These are phyloP conservation scores for Aspergillus ochraceoroseus DNA, from an alignment of 2,329 filamentous ascomycete genomes.

Conservation along the genomic window DNA sequence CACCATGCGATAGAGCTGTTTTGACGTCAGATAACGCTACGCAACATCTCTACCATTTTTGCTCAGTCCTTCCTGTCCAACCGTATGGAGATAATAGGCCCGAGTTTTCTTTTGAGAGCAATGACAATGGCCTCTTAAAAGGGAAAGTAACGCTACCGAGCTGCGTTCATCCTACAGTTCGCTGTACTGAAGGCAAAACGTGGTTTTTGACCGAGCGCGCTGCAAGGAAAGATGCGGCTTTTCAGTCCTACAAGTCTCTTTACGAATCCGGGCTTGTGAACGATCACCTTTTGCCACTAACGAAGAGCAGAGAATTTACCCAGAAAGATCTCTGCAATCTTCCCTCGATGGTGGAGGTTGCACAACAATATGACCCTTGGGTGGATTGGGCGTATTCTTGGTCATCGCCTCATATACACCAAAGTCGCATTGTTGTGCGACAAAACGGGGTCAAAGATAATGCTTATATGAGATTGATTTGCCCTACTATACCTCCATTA, in stretches of 20 bases:
- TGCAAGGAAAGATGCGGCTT: conserved; percentile 75
- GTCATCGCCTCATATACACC: conserved; percentile 22
- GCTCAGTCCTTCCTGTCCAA: conserved; percentile 55
- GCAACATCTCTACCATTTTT: conserved; percentile 78
- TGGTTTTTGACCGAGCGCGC: conserved; percentile 67
- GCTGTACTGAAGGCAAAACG: conserved; percentile 48
- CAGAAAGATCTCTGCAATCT: conserved; percentile 14
- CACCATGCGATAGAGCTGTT: conserved; percentile 55
- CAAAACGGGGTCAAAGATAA: conserved; percentile 15
- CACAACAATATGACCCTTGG: conserved; percentile 32
- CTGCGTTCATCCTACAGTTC: conserved; percentile 60
- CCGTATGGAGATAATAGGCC: conserved; percentile 60
- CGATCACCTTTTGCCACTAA: conserved; percentile 66
- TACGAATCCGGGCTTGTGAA: conserved; percentile 68
- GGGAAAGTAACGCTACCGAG: conserved; percentile 67
- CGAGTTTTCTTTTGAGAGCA: conserved; percentile 51
- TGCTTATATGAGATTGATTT: conserved; percentile 21
- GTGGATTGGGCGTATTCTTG: conserved; percentile 28
- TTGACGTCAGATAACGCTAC: conserved; percentile 70
- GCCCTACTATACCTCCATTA: conserved; percentile 18
- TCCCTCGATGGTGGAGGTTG: conserved; percentile 23
- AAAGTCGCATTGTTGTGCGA: conserved; percentile 22
- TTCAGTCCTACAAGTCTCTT: conserved; percentile 69
- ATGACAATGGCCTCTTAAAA: conserved; percentile 18
- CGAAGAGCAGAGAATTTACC: conserved; percentile 29